Conservation (phyloP, 345 rosid species). For the Melaleuca alternifolia region DNA sequence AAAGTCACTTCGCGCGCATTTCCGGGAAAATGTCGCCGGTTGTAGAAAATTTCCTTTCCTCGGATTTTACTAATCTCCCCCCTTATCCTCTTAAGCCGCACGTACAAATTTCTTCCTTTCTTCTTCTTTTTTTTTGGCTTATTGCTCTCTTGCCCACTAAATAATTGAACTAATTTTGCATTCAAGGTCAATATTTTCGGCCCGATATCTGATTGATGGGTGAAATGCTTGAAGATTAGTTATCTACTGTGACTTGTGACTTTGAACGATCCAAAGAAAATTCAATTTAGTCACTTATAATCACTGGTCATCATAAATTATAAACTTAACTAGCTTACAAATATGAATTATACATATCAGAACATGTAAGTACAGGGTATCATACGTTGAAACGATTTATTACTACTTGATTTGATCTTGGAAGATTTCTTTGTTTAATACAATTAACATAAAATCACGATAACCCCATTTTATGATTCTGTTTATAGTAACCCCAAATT, state of each 20-base stretch:
- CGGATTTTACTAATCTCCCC: neutral
- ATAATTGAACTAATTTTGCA: neutral
- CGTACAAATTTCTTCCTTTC: neutral
- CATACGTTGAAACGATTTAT: neutral
- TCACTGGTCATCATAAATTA: fast-evolving
- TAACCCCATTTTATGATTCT: fast-evolving
- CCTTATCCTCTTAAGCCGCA: no score
- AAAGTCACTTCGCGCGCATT: neutral
- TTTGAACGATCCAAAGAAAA: neutral
- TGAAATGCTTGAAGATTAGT: neutral
- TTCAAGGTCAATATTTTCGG: neutral
- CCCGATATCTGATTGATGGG: fast-evolving
- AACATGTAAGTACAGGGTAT: no score
- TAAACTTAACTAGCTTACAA: neutral
- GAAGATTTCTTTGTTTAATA: neutral
- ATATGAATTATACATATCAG: neutral
- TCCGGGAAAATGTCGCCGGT: neutral
- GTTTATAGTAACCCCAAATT: fast-evolving
- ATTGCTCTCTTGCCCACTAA: neutral
- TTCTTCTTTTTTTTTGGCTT: neutral
- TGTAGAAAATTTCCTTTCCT: neutral
- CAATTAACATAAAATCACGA: neutral
- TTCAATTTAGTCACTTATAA: neutral
- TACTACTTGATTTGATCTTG: fast-evolving
- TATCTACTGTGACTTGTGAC: neutral